Percentiles rank a stretch among this genome's conserved stretches.
Conservation (phyloP, 306 rosid genomes). For the Sophora flavescens region DNA sequence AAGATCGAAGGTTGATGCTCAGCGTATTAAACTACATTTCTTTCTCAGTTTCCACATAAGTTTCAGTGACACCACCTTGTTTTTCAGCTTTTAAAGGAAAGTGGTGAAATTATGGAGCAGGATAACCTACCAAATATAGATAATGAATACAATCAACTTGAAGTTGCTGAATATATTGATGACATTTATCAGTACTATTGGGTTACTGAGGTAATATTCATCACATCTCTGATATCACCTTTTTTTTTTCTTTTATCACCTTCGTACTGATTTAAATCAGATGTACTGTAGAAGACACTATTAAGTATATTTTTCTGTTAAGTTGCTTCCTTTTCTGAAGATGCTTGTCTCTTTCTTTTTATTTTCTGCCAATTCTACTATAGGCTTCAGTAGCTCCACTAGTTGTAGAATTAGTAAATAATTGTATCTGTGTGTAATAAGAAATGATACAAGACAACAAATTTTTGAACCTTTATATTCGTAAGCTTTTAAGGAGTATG, state of each 20-base stretch:
- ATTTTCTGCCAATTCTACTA: background rate
- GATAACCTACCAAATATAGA: slow-evolving; percentile 77
- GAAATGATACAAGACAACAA: background rate
- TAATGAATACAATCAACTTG: slow-evolving; percentile 77
- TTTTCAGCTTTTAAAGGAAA: slow-evolving; percentile 73
- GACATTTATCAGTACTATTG: slow-evolving; percentile 87
- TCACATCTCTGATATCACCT: slow-evolving; percentile 10
- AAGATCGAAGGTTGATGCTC: slow-evolving; percentile 73
- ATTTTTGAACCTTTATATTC: slow-evolving; percentile 15
- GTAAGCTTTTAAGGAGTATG: slow-evolving; percentile 5
- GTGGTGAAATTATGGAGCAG: slow-evolving; percentile 51
- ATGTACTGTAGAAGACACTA: background rate
- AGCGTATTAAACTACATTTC: slow-evolving; percentile 28
- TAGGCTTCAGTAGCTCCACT: slow-evolving; percentile 21
- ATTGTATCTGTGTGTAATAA: slow-evolving; percentile 20
- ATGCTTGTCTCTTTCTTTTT: slow-evolving; percentile 20
- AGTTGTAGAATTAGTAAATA: background rate
- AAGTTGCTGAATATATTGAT: slow-evolving; percentile 87
- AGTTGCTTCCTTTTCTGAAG: slow-evolving; percentile 21
- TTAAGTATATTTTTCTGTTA: background rate
- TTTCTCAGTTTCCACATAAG: slow-evolving; percentile 23
- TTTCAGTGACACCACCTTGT: slow-evolving; percentile 38
- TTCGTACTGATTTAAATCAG: slow-evolving; percentile 5
- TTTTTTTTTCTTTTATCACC: background rate
- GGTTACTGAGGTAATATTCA: slow-evolving; percentile 73